phyloP scores from a whole-genome alignment of 176 grass and related monocot species.

The Bromus sterilis region DNA sequence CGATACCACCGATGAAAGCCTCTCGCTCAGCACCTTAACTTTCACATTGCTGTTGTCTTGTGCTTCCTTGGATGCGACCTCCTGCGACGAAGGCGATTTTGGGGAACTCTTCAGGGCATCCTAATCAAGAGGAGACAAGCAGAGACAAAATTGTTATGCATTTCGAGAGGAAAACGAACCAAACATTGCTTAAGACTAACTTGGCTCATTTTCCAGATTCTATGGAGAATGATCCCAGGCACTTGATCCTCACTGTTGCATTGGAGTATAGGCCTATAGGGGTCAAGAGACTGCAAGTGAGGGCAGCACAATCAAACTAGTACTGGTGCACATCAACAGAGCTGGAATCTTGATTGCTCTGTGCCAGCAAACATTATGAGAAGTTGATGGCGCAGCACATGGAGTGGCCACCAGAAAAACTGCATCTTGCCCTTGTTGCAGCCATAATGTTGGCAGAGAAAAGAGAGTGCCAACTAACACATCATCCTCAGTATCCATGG shows the following conservation, averaged over 20 bases:
- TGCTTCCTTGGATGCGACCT: conserved; percentile 42
- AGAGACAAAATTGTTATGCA: conserved; percentile 22
- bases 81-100: conserved; percentile 42
- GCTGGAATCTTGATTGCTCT: conserved; percentile 33
- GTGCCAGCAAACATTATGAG: conserved; percentile 36
- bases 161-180: background rate
- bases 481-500: conserved; percentile 25
- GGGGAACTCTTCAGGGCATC: conserved; percentile 51
- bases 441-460: conserved; percentile 41
- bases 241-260: background rate
- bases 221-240: background rate
- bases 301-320: conserved; percentile 11
- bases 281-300: conserved; percentile 27
- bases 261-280: background rate
- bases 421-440: conserved; percentile 24
- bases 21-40: conserved; percentile 64
- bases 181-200: background rate
- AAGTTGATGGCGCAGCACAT: conserved; percentile 36
- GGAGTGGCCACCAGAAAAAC: conserved; percentile 20
- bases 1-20: conserved; percentile 60
- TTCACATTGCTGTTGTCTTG: conserved; percentile 39
- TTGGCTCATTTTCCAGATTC: background rate
- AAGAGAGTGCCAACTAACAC: conserved; percentile 46
- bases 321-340: conserved; percentile 28
- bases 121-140: conserved; percentile 35